Percentiles rank a stretch among this genome's conserved stretches.
Evolutionary conservation across 352 stramenopile genomes (phyloP).

Genomic region (Globisporangium irregulare): DNA sequence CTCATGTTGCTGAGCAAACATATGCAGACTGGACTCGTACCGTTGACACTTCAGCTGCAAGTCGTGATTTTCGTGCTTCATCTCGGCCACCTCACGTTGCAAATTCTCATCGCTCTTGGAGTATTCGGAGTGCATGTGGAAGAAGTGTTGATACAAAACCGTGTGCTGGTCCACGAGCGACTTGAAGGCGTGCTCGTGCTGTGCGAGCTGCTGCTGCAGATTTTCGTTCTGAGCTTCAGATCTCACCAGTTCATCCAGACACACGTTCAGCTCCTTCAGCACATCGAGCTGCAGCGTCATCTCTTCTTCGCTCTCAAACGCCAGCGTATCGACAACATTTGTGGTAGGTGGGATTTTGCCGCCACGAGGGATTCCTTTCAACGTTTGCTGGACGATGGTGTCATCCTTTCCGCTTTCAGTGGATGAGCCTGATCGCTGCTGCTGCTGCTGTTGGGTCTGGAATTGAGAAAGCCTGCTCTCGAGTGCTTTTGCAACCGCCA

Average conservation of each 20-base stretch:
- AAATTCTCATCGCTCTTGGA: conserved; percentile 34
- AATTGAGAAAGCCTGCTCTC: conserved; percentile 31
- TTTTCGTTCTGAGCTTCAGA: conserved; percentile 48
- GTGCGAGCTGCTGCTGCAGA: conserved; percentile 37
- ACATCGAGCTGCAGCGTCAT: conserved; percentile 58
- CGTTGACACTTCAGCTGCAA: conserved; percentile 48
- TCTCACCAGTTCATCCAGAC: conserved; percentile 57
- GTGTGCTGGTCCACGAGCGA: conserved; percentile 70
- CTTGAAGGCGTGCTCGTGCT: conserved; percentile 56
- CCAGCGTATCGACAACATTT: conserved; percentile 22
- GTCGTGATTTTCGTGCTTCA: conserved; percentile 37
- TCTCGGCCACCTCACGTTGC: conserved; percentile 37
- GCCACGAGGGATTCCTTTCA: neutral
- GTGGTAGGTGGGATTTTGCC: neutral
- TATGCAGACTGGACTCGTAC: conserved; percentile 51
- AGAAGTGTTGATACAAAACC: conserved; percentile 70
- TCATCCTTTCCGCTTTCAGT: neutral
- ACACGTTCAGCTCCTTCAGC: conserved; percentile 62
- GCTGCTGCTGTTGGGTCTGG: conserved; percentile 1
- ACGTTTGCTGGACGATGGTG: neutral
- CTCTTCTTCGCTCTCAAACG: conserved; percentile 55
- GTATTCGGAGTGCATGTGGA: conserved; percentile 54
- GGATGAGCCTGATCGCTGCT: neutral
- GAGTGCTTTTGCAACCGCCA: conserved; percentile 37
- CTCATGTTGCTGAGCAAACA: conserved; percentile 32